Conservation (phyloP, 2,329 filamentous ascomycete genomes). For the Colletotrichum agaves region DNA sequence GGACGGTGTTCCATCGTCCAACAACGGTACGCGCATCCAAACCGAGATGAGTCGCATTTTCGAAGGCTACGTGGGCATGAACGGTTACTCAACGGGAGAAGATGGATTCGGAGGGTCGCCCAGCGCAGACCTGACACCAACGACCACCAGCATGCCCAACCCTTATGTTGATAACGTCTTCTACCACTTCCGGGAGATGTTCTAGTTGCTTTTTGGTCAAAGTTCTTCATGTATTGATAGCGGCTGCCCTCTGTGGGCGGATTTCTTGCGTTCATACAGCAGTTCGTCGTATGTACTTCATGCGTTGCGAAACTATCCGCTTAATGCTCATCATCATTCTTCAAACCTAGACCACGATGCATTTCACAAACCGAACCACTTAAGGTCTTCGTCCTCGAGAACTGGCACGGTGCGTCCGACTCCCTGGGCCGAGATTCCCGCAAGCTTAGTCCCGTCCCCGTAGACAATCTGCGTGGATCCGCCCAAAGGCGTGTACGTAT, state of each 20-base stretch:
- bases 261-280: neutral
- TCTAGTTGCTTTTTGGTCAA: conserved; percentile 39
- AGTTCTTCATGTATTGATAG: neutral
- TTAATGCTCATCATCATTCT: neutral
- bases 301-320: neutral
- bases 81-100: conserved; percentile 46
- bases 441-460: conserved; percentile 47
- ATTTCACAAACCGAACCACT: conserved; percentile 39
- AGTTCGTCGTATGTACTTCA: neutral
- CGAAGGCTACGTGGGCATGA: conserved; percentile 51
- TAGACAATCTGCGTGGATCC: conserved; percentile 48
- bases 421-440: conserved; percentile 44
- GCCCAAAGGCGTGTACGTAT: conserved; percentile 42
- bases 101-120: conserved; percentile 40
- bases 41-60: conserved; percentile 63
- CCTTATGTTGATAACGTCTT: conserved; percentile 47
- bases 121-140: conserved; percentile 40
- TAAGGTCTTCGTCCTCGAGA: conserved; percentile 37
- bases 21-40: conserved; percentile 62
- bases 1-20: conserved; percentile 26
- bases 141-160: conserved; percentile 38
- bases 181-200: conserved; percentile 51
- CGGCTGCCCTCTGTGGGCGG: neutral
- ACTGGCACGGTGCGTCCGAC: conserved; percentile 47
- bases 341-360: neutral